Evolutionary conservation across 768 basidiomycete species (phyloP).

Genomic region (Ramaria sp.): DNA sequence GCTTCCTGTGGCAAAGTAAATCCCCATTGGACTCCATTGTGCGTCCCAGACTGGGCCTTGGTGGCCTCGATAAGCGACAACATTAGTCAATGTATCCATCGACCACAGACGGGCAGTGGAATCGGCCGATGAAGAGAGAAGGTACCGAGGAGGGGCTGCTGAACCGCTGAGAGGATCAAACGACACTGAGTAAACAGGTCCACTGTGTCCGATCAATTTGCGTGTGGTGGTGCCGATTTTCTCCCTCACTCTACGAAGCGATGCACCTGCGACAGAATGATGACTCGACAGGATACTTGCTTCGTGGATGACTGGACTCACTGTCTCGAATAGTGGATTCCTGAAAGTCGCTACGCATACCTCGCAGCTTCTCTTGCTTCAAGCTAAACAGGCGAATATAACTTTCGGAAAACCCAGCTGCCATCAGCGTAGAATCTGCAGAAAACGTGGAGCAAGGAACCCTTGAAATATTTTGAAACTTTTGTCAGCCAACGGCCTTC

Average conservation of each 20-base stretch:
- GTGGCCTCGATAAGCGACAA: conserved; percentile 92
- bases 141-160: conserved; percentile 71
- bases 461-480: conserved; percentile 28
- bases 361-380: conserved; percentile 81
- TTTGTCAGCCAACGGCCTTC: neutral
- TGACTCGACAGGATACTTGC: neutral
- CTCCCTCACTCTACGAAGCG: conserved; percentile 58
- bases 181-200: conserved; percentile 87
- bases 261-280: conserved; percentile 33
- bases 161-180: conserved; percentile 91
- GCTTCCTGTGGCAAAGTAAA: conserved; percentile 97
- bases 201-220: conserved; percentile 96
- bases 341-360: conserved; percentile 66
- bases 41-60: conserved; percentile 99
- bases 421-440: conserved; percentile 82
- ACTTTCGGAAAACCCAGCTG: conserved; percentile 91
- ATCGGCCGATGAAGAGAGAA: conserved; percentile 90
- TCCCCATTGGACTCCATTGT: conserved; percentile 95
- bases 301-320: conserved; percentile 25
- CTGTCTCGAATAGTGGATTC: conserved; percentile 57
- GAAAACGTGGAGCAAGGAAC: conserved; percentile 85
- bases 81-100: conserved; percentile 84
- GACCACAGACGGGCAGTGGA: conserved; percentile 90
- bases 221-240: conserved; percentile 77
- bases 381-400: conserved; percentile 92